Evolutionary conservation across 495 filamentous ascomycete species (phyloP), one percentile per base, ranked within the genome.

Genomic region (Trichodelitschia bisporula): DNA sequence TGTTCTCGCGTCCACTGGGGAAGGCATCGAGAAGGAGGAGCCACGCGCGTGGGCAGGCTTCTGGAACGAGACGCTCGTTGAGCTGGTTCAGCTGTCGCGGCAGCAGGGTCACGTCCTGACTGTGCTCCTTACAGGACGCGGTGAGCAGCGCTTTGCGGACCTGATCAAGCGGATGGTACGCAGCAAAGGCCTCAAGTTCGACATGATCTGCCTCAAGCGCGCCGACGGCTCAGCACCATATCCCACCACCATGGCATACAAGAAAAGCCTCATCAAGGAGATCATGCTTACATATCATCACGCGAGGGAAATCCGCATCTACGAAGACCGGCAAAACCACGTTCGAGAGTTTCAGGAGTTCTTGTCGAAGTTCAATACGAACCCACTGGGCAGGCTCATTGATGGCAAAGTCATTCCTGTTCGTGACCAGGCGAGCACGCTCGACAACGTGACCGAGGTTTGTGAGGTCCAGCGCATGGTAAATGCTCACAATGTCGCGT

Each of bases 31-130:
- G 25, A 61, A 64, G 18, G 86, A 95, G 50, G 84, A 95, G 47
- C 55, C 61, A 26, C 66, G 66, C 11, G 78, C 62, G 2, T 99
- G 89, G 89, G 49, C 72, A 29, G 82, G 82, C 10, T 99, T 80
- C 79, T 99, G 89, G 89, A 95, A 93, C 41, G 82, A 99, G 43
- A 63, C 72, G 40, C 77, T 99, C 42, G 66, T 86, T 26, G 61
- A 76, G 38, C 58, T 99, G 18, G 77, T 91, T 1, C 48, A 59
- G 45, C 58, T 93, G 30, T 83, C 72, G 42, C 77, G 78, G 61
- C 49, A 77, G 43, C 84, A 95, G 44, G 73, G 77, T 35, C 80
- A 92, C 51, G 74, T 75, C 4, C 56, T 99, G 19, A 76, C 64
- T 18, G 66, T 99, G 17, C 64, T 99, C 2, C 56, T 99, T 20